Evolutionary conservation across 2,329 filamentous ascomycete species (phyloP), one percentile per base, ranked within the genome.

Genomic region (Epichloe typhina): DNA sequence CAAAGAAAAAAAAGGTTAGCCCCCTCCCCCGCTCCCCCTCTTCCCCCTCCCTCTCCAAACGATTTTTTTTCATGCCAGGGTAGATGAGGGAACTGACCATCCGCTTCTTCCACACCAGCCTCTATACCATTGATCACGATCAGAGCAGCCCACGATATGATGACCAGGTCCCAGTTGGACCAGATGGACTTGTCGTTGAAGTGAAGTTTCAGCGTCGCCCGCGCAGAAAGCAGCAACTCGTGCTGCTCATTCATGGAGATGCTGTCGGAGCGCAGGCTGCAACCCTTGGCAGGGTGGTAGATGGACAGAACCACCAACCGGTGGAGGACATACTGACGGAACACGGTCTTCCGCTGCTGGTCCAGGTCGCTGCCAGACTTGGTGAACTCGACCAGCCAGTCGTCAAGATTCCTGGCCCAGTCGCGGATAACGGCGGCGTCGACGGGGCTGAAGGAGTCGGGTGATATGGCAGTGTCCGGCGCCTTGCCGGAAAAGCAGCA

Each of bases 131-230:
- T 68, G 1, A 72, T 55, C 1, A 71, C 67, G n/a, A 71, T 67
- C 8, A 71, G 56, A 2, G 69, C 68, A 5, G 69, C 69, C 69
- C 68, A 71, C 0, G 69, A 70, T 47, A 72, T 72, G 55, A 72
- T 67, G 19, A 70, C 63, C 0, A 71, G 57, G 41, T 71, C 69
- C 64, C 66, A 72, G 43, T 71, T 71, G 4, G 67, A 64, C 69
- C 69, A 71, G 50, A 71, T 71, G 1, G 65, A 63, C 21, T 64
- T 57, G 48, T 71, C 69, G n/a, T 65, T 59, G 4, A 65, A 60
- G 42, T 70, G 68, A 2, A 71, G 55, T 51, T 64, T 66, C 17
- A 72, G 56, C 0, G 69, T 65, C 1, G 68, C 66, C 13, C 68
- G 59, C 2, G 69, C 68, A 2, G 69, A 71, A 2, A 71, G 59